Conservation (phyloP, 768 basidiomycete genomes). For the Mrakia hoshinonis region DNA sequence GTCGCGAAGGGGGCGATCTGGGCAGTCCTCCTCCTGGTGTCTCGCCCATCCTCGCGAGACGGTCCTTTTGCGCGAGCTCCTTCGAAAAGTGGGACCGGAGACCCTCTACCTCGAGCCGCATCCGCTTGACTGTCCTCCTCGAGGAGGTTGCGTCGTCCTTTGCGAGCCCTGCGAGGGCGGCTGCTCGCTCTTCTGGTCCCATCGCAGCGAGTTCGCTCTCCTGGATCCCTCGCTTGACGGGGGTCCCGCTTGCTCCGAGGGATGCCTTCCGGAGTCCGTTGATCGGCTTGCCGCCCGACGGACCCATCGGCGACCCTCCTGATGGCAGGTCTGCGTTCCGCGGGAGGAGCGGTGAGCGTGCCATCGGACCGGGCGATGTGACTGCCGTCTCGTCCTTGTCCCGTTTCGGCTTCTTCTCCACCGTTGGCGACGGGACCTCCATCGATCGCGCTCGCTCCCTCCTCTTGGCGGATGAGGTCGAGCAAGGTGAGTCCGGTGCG, state of each 20-base stretch:
- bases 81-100: constrained; percentile 23
- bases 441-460: constrained; percentile 18
- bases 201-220: constrained; percentile 7
- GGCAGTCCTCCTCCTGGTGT: constrained; percentile 9
- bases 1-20: constrained; percentile 18
- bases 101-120: constrained; percentile 20
- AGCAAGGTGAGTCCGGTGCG: constrained; percentile 3
- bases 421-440: constrained; percentile 17
- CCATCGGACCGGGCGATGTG: too few relatives aligned
- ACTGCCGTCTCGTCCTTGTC: not conserved
- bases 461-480: constrained; percentile 15
- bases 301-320: not conserved
- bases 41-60: constrained; percentile 11
- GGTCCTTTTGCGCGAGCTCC: constrained; percentile 24
- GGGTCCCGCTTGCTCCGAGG: not conserved
- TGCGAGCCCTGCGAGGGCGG: not conserved
- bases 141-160: constrained; percentile 13
- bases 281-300: not conserved
- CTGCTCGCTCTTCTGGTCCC: not conserved
- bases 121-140: constrained; percentile 14
- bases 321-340: not conserved
- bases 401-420: constrained; percentile 22
- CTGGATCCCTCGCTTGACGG: not conserved
- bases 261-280: constrained; percentile 14
- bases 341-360: not conserved